These are phyloP conservation scores for Phyllosticta citriasiana DNA, from an alignment of 2,329 filamentous ascomycete genomes.

Conservation along the genomic window DNA sequence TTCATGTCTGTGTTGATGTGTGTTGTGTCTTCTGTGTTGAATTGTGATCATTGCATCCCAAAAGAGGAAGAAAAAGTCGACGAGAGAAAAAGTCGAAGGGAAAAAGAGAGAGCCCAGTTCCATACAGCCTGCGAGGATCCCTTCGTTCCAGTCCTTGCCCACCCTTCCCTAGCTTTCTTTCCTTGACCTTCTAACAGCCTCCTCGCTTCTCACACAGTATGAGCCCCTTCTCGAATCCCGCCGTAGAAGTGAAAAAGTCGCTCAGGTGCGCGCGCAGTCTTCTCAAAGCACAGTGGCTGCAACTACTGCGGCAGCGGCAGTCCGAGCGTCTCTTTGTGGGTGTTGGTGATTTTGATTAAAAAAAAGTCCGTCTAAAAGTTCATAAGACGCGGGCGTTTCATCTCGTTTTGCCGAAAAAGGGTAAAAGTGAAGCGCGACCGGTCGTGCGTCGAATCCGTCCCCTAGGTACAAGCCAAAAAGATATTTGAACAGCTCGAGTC, in stretches of 20 bases:
- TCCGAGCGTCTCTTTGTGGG: neutral
- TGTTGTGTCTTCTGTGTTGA: neutral
- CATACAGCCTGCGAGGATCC: neutral
- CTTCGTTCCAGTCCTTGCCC: neutral
- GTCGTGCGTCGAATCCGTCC: neutral
- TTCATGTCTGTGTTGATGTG: neutral
- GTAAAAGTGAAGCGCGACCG: neutral
- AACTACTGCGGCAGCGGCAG: neutral
- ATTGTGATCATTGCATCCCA: neutral
- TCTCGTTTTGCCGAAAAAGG: neutral
- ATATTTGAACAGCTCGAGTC: neutral
- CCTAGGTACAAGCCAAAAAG: neutral
- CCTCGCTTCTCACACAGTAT: neutral
- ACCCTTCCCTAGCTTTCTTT: neutral
- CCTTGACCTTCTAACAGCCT: neutral
- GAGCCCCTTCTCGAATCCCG: neutral
- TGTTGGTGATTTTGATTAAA: neutral
- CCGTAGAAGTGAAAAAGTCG: neutral
- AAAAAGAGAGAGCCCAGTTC: neutral
- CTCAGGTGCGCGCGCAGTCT: neutral
- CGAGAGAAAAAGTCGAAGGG: neutral
- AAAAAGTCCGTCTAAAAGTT: neutral
- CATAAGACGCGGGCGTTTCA: neutral
- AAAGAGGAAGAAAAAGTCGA: neutral
- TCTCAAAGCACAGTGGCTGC: neutral